Evolutionary conservation across 2,329 filamentous ascomycete genomes (phyloP).

Genomic region (Colletotrichum sp.): DNA sequence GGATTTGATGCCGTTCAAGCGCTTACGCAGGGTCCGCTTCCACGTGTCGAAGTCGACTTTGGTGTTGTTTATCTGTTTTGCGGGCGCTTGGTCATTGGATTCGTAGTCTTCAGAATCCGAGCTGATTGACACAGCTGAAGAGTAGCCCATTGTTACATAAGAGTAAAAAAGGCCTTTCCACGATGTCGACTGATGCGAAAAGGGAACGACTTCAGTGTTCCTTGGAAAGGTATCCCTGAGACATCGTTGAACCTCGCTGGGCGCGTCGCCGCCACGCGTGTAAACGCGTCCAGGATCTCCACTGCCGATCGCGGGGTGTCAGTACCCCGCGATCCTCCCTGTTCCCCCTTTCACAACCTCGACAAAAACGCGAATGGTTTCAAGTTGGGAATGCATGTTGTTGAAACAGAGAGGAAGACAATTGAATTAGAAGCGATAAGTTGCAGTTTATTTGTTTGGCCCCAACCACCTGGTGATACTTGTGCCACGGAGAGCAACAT

Average conservation of each 20-base stretch:
- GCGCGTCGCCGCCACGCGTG: neutral
- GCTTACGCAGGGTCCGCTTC: neutral
- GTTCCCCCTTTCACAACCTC: neutral
- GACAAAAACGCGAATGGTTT: neutral
- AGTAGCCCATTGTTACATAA: neutral
- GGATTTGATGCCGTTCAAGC: conserved; percentile 13
- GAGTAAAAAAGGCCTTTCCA: no score
- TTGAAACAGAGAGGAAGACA: neutral
- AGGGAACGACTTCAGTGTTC: neutral
- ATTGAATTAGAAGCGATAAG: neutral
- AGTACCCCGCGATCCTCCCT: no score
- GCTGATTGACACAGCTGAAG: neutral
- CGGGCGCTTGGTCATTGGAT: neutral
- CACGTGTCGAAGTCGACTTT: neutral
- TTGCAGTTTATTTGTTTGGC: accelerated
- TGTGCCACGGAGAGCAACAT: neutral
- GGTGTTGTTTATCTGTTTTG: neutral
- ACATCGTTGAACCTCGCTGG: neutral
- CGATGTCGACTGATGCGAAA: neutral
- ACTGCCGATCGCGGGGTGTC: neutral
- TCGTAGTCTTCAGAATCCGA: neutral
- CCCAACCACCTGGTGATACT: neutral
- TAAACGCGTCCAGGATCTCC: neutral
- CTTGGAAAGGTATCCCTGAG: neutral
- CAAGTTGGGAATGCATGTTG: neutral